Base-by-base conservation (phyloP, 2,329 filamentous ascomycete species). In the Ceratocystiopsis brevicomis region DNA sequence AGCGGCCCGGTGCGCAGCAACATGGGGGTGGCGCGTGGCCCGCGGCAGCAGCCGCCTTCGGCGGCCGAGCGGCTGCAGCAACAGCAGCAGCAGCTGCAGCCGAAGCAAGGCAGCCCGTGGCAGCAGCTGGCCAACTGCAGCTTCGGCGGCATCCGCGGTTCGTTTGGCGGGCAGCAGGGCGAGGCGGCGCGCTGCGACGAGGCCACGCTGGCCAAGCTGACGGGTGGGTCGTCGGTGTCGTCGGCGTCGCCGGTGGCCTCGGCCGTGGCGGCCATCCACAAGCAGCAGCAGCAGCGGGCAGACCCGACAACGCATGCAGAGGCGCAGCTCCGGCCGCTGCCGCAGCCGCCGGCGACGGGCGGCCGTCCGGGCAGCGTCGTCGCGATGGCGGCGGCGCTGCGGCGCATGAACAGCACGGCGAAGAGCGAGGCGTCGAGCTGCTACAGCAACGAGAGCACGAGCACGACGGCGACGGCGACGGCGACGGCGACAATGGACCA, bases 361-460 rank as follows among this genome's bases (percentile, higher is more conserved):
- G 25, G 10, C 25, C 25, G 25, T 2, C 25, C 25, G 5, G 32
- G 16, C 35, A 18, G 40, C 37, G 21, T 68, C 13, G 56, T 62
- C n/a, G 57, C 54, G 47, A 61, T 67, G 3, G 64, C 73, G 30
- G 62, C 63, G 16, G 65, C 71, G 53, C 64, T 75, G 44, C 63
- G 71, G 11, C 61, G 69, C 41, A 74, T 73, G 69, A 73, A 75
- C 57, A 72, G 67, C 54, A 38, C 63, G 51, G 58, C 61, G 2
- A 58, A 61, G 44, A 68, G 65, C 56, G 54, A 55, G 16, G 58
- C 59, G 1, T 64, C 65, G 1, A 50, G 59, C 38, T 51, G 52
- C 1, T 61, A 50, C 48, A 56, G 53, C 50, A 43, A 41, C 19
- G 49, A 30, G 25, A 30, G 45, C 32, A 43, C 44, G 16, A 51